Percentiles rank a stretch among this genome's conserved stretches.
These are phyloP conservation scores for Rubroboletus pulcherrimus DNA, from an alignment of 768 basidiomycete species.

Conservation along the genomic window DNA sequence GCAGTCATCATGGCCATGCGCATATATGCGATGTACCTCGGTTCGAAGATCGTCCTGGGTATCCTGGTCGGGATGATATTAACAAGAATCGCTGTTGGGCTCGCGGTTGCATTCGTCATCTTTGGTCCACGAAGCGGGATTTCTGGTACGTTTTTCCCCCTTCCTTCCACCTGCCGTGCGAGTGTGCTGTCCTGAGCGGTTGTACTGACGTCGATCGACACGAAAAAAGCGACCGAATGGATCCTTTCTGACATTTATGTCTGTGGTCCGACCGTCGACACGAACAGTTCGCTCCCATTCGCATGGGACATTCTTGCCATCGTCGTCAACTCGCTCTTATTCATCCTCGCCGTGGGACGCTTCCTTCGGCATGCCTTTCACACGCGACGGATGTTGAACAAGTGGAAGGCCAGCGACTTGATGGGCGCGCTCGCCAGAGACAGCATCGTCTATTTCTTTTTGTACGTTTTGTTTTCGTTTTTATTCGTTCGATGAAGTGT, in stretches of 20 bases:
- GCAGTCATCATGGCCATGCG: conserved; percentile 19
- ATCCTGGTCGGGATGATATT: conserved; percentile 6
- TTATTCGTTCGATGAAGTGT: neutral
- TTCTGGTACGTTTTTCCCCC: neutral
- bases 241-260: conserved; percentile 16
- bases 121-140: conserved; percentile 20
- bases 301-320: conserved; percentile 17
- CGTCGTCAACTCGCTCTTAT: conserved; percentile 10
- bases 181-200: too few species aligned
- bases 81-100: conserved; percentile 4
- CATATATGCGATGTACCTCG: conserved; percentile 21
- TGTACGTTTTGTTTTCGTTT: conserved; percentile 8
- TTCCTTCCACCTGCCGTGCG: neutral
- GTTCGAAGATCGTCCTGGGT: conserved; percentile 6
- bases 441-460: conserved; percentile 17
- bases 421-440: conserved; percentile 16
- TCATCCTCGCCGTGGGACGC: conserved; percentile 12
- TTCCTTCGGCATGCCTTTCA: conserved; percentile 12
- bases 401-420: conserved; percentile 12
- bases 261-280: conserved; percentile 8
- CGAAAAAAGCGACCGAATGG: conserved; percentile 11
- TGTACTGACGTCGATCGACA: neutral
- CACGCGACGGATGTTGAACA: conserved; percentile 1
- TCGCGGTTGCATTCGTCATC: conserved; percentile 5
- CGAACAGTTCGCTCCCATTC: conserved; percentile 1